phyloP scores from a whole-genome alignment of 306 rosid genomes.

The Vigna nakashimae region DNA sequence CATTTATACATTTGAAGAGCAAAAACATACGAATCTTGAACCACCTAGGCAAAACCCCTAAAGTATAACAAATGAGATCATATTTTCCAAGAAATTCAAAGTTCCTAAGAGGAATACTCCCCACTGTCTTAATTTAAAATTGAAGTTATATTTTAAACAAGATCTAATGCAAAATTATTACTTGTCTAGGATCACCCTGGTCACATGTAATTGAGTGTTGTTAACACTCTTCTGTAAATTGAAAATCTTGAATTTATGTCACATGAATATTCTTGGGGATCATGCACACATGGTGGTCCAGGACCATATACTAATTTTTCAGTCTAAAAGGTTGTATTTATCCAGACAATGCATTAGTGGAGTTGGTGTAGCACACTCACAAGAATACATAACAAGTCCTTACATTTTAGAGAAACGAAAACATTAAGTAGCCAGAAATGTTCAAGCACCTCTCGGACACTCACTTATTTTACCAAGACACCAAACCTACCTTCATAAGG shows the following conservation, averaged over 20 bases:
- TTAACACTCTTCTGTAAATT: not conserved
- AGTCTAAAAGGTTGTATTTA: no score
- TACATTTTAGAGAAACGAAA: no score
- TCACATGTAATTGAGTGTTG: not conserved
- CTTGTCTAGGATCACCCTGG: not conserved
- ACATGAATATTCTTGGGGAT: not conserved
- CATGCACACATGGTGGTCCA: no score
- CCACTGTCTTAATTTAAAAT: not conserved
- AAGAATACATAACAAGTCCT: no score
- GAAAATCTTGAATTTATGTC: not conserved
- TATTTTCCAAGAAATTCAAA: slow-evolving; percentile 1
- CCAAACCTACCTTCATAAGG: no score
- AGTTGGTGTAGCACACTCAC: no score
- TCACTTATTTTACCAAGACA: no score
- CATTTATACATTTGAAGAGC: not conserved
- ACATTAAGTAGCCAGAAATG: no score
- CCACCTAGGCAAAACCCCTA: not conserved
- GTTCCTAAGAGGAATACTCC: not conserved
- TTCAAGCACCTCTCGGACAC: no score
- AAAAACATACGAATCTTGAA: slow-evolving; percentile 7
- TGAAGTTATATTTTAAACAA: not conserved
- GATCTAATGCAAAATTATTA: not conserved
- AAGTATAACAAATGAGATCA: not conserved
- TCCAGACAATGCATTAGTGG: no score
- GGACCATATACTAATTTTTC: no score